These are phyloP conservation scores for Aspergillus sp. DNA, from an alignment of 2,329 filamentous ascomycete genomes.

Conservation along the genomic window DNA sequence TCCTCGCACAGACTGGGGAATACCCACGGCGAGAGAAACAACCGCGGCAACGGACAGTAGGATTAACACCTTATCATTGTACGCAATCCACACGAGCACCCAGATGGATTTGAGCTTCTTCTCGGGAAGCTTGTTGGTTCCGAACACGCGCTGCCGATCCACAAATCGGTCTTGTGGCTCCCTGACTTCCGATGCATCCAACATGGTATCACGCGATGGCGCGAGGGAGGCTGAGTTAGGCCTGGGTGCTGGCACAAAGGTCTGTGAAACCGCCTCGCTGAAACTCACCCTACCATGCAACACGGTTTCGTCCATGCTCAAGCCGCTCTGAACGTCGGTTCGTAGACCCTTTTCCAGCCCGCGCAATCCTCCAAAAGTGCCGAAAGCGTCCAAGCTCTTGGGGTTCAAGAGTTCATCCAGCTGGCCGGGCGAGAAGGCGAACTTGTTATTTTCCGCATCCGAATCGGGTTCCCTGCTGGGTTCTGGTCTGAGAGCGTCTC, in stretches of 20 bases:
- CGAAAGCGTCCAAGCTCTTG: conserved; percentile 73
- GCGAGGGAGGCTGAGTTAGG: conserved; percentile 18
- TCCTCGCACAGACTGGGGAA: conserved; percentile 64
- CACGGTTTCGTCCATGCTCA: conserved; percentile 69
- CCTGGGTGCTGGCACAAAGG: conserved; percentile 25
- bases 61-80: conserved; percentile 78
- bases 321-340: conserved; percentile 62
- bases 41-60: conserved; percentile 68
- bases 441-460: conserved; percentile 64
- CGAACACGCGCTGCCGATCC: conserved; percentile 70
- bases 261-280: conserved; percentile 55
- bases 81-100: conserved; percentile 73
- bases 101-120: conserved; percentile 69
- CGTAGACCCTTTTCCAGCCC: conserved; percentile 73
- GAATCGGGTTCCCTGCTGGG: conserved; percentile 71
- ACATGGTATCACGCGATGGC: conserved; percentile 11
- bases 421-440: conserved; percentile 72
- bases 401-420: conserved; percentile 76
- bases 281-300: conserved; percentile 67
- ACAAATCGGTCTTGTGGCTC: too few species aligned
- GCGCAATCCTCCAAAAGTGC: conserved; percentile 69
- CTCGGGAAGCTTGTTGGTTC: conserved; percentile 65
- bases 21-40: conserved; percentile 72
- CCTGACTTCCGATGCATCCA: too few species aligned
- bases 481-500: conserved; percentile 66